Base-by-base conservation (phyloP, 345 rosid genomes). In the Citrus maxima region DNA sequence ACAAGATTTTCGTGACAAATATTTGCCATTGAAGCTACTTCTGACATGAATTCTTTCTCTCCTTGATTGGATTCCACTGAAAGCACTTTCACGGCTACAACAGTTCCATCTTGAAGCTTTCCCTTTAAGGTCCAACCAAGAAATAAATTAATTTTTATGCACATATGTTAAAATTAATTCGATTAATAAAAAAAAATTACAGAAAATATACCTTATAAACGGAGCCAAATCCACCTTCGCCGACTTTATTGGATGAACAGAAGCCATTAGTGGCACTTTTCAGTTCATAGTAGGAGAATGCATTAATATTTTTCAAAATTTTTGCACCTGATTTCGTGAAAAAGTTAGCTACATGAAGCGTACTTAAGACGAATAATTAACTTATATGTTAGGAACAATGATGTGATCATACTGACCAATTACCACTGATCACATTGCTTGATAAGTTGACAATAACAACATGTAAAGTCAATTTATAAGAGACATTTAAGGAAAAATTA, bases 161-260 rank as follows among this genome's bases (percentile, higher is more conserved):
- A 5, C 51, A 46, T 13, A 12, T 46, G 13, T 12, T 46, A 4
- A 54, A 54, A 14, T 46, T 46, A 46, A 12, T 46, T 46, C 51
- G 18, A 46, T 12, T 46, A 13, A 12, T 46, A 5, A 13, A 46
- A 46, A 46, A 46, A 46, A 46, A 46, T 13, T 46, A 46, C 18
- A 46, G 51, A 46, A 46, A 3, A 46, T 12, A 3, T 3, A 46
- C 51, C 88, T 84, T 86, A 34, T 86, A 86, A 55, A 88, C 88
- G 14, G 76, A 75, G 37, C 90, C 88, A 67, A 84, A 86, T 64
- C 90, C 88, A 18, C 90, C 88, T 79, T 84, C 88, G 3, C 90
- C 88, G 10, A 86, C 75, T 79, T 81, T 86, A 30, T 81, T 82
- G 1, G 85, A 82, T n/a, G 81, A 21, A 35, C 59, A 61, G 78